A percentile compares a stretch with the other conserved stretches of the same genome.
phyloP scores from a whole-genome alignment of 495 filamentous ascomycete species.

The Penicillium longicatenatum region DNA sequence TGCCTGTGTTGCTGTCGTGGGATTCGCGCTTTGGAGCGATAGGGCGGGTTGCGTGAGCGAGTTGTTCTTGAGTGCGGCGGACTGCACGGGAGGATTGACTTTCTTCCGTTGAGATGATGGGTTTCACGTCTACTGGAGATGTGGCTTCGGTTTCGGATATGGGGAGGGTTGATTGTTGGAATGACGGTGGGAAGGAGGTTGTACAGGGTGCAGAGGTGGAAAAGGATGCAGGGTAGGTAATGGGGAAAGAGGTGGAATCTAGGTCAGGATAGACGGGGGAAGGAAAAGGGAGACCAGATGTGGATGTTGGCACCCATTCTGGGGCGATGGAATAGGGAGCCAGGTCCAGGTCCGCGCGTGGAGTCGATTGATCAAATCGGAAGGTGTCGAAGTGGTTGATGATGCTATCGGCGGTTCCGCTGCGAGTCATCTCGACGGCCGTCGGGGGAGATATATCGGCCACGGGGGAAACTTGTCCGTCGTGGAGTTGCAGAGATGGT shows the following conservation, averaged over 20 bases:
- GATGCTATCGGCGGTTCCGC: constrained; percentile 46
- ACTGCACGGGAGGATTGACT: constrained; percentile 38
- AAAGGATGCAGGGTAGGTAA: constrained; percentile 31
- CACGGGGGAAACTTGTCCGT: constrained; percentile 23
- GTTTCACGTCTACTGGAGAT: constrained; percentile 36
- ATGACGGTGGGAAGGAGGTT: constrained; percentile 22
- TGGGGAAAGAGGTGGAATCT: constrained; percentile 31
- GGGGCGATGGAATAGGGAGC: constrained; percentile 31
- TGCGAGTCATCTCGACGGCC: constrained; percentile 49
- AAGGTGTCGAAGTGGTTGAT: constrained; percentile 48
- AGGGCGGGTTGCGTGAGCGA: constrained; percentile 42
- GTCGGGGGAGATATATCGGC: constrained; percentile 23
- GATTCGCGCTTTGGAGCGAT: constrained; percentile 49
- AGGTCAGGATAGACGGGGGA: constrained; percentile 33
- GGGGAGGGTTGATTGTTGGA: not conserved
- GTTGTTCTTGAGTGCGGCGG: constrained; percentile 47
- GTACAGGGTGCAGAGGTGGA: constrained; percentile 40
- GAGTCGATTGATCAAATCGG: constrained; percentile 42
- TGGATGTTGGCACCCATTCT: constrained; percentile 39
- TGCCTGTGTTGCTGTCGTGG: constrained; percentile 13
- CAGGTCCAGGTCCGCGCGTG: constrained; percentile 32
- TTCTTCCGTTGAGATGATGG: constrained; percentile 33
- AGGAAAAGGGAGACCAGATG: constrained; percentile 24
- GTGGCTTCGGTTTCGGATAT: not conserved
- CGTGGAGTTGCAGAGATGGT: constrained; percentile 17